A percentile compares a stretch with the other conserved stretches of the same genome.
These are phyloP conservation scores for Exophiala aquamarina DNA, from an alignment of 2,329 filamentous ascomycete genomes.

Conservation along the genomic window DNA sequence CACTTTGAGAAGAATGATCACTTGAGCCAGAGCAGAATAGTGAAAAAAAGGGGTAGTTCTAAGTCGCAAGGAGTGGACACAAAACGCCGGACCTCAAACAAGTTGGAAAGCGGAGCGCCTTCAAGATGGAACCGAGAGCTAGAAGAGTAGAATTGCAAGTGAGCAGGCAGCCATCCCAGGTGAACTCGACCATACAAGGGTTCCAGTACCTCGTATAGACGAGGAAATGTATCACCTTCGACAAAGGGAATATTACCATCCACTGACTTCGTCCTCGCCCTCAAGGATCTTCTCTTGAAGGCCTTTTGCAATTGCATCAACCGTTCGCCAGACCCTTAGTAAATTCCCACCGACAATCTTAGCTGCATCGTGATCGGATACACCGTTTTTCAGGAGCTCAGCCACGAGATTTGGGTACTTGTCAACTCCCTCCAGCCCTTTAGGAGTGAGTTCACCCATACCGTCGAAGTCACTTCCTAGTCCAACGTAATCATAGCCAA, in stretches of 20 bases:
- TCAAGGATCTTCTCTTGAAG: conserved; percentile 59
- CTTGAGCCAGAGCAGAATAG: too few species aligned
- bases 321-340: conserved; percentile 78
- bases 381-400: conserved; percentile 69
- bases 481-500: conserved; percentile 86
- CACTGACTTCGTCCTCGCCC: conserved; percentile 42
- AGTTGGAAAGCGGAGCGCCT: too few species aligned
- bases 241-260: neutral
- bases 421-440: conserved; percentile 79
- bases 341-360: conserved; percentile 80
- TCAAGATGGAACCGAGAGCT: too few species aligned
- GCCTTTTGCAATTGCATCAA: conserved; percentile 67
- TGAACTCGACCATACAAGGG: too few species aligned
- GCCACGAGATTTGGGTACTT: conserved; percentile 78
- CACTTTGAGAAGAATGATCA: too few species aligned
- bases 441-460: conserved; percentile 53
- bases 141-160: too few species aligned
- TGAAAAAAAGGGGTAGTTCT: too few species aligned
- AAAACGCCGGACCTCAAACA: too few species aligned
- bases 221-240: too few species aligned
- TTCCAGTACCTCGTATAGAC: too few species aligned
- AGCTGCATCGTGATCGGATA: conserved; percentile 70
- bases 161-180: too few species aligned
- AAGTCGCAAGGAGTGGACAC: too few species aligned
- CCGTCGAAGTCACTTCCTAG: conserved; percentile 89